Evolutionary conservation across 148 eudicot species (phyloP), one percentile per base, ranked within the genome.

Genomic region (Mesembryanthemum crystallinum): DNA sequence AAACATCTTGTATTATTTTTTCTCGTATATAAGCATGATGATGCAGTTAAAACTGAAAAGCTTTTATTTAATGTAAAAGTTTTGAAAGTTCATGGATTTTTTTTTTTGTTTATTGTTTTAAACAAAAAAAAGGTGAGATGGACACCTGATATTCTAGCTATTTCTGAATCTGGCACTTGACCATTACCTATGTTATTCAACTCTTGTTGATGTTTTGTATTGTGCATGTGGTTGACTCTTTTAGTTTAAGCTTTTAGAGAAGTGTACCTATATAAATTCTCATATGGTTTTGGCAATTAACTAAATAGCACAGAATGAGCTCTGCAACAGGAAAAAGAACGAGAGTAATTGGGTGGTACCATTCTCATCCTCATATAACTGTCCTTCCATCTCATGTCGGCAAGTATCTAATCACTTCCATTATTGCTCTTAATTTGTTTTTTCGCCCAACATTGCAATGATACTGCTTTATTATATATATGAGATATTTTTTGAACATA

Each of bases 341-440:
- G 25, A 85, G 99, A 86, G 99, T 96, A 77, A 96, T 96, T 87
- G 99, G 99, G 43, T 96, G 99, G 99, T 96, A 96, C 81, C 98
- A 96, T 76, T 96, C 99, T 69, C 99, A 96, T 86, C 98, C 99
- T 76, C 97, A 96, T 73, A 96, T 96, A 55, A 96, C 99, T n/a
- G 99, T 96, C 42, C 94, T 96, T 76, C 99, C 99, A 49, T 96
- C 99, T 32, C 98, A 92, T 87, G 99, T 96, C 17, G 99, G 99
- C 91, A 79, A 87, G 98, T 79, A 63, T 55, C 45, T 51, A 52
- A 64, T 42, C 45, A 67, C 43, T 30, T 45, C 51, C 30, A 58
- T 25, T 73, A 21, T 24, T 74, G 7, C 39, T 30, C 11, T 59
- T 6, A 17, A 8, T 15, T 28, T 15, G 0, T 15, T 14, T 15